Evolutionary conservation across 805 yeast species (phyloP).

Genomic region (Zygotorulaspora sp.): DNA sequence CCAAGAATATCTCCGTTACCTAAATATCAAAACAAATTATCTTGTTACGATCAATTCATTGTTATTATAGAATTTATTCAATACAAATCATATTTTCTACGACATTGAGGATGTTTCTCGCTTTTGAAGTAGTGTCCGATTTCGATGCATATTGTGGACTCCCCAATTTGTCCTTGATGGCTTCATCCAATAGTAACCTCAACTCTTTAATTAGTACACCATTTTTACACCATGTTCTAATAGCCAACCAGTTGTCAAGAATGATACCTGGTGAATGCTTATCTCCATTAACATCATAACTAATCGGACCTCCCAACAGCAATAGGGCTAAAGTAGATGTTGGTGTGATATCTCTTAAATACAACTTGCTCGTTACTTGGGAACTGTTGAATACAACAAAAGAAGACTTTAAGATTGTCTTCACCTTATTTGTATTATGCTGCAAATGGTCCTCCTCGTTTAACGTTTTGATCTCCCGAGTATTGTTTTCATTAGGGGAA

Average conservation of each 20-base stretch:
- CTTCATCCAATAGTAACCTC: constrained; percentile 58
- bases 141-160: constrained; percentile 38
- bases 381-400: constrained; percentile 63
- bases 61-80: constrained; percentile 11
- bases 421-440: constrained; percentile 29
- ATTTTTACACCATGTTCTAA: constrained; percentile 90
- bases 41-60: constrained; percentile 3
- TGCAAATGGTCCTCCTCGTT: constrained; percentile 16
- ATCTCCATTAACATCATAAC: constrained; percentile 48
- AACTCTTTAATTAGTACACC: constrained; percentile 78
- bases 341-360: constrained; percentile 74
- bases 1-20: background rate
- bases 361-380: constrained; percentile 61
- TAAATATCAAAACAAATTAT: background rate
- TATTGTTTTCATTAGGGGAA: constrained; percentile 36
- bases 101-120: constrained; percentile 38
- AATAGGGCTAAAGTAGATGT: constrained; percentile 64
- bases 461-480: constrained; percentile 25
- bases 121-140: constrained; percentile 14
- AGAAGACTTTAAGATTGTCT: constrained; percentile 43
- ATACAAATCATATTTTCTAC: constrained; percentile 38
- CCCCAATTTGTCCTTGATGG: constrained; percentile 58
- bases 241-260: constrained; percentile 83
- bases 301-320: constrained; percentile 74
- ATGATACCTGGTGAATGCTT: constrained; percentile 76